Evolutionary conservation across 78 protist species (phyloP), one percentile per base, ranked within the genome.

Genomic region (Polysphondylium violaceum): DNA sequence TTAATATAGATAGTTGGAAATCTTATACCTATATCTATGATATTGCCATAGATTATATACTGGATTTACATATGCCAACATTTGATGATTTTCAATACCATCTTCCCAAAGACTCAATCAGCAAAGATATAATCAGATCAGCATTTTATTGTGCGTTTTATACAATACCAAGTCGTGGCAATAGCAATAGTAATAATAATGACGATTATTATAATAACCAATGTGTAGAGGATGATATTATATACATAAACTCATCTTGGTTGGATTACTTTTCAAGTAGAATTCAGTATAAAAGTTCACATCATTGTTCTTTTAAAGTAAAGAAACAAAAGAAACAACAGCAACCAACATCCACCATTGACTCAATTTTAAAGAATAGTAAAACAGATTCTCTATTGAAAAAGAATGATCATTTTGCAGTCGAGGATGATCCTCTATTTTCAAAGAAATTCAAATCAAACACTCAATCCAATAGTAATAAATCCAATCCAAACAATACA

Each of bases 141-240:
- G 91, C 91, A 83, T 83, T 83, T 55, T 83, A 83, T 69, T 56
- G 74, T 43, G 79, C 91, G 29, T 83, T 83, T 44, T 40, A 69
- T 23, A 83, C 91, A 33, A 58, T 43, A 23, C 73, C 33, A 65
- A 65, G 29, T 29, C 19, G 33, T n/a, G 21, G 33, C 33, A 65
- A 65, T 38, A 36, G 21, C 9, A 60, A 31, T 31, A 31, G 3
- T 12, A 36, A 67, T 41, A 21, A 41, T 6, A 67, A 21, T 40
- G n/a, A 40, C 14, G 27, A 64, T 17, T 17, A 68, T 27, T 19
- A 21, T 27, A 65, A 38, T n/a, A 65, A 65, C 14, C 12, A 25
- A 69, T 44, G 27, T 25, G 27, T 27, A 12, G 21, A 35, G 17
- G 21, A 35, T 1, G 59, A 69, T 23, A 50, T 44, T 6, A 83